Conservation (phyloP, 1,139 yeast genomes). For the Geotrichum aggregatum region DNA sequence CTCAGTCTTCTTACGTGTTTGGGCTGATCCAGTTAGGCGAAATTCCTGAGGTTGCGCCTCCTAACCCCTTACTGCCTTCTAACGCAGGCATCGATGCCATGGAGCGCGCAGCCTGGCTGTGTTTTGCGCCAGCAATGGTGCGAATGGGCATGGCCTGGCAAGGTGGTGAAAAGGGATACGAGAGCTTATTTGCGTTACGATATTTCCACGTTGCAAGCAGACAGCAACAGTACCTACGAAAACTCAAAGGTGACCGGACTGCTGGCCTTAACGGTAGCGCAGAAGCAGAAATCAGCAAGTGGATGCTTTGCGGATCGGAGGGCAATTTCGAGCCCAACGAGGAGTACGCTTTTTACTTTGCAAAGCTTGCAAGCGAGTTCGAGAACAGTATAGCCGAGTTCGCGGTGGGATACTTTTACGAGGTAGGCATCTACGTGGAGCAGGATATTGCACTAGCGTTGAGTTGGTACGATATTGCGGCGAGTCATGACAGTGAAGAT, state of each 20-base stretch:
- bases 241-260: conserved; percentile 24
- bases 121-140: conserved; percentile 40
- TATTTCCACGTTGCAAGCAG: conserved; percentile 41
- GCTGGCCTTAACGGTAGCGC: conserved; percentile 34
- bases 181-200: conserved; percentile 38
- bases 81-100: conserved; percentile 35
- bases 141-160: conserved; percentile 43
- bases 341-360: conserved; percentile 40
- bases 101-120: conserved; percentile 39
- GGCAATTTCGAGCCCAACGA: conserved; percentile 36
- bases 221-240: conserved; percentile 35
- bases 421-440: conserved; percentile 40
- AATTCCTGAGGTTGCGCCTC: conserved; percentile 26
- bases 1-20: conserved; percentile 39
- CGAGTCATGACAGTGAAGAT: conserved; percentile 34
- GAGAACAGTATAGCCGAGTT: conserved; percentile 39
- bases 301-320: conserved; percentile 41
- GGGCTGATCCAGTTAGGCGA: conserved; percentile 40
- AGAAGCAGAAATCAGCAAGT: conserved; percentile 41
- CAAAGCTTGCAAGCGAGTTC: conserved; percentile 36
- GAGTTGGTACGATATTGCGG: conserved; percentile 34
- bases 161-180: conserved; percentile 38
- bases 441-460: conserved; percentile 31
- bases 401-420: conserved; percentile 42
- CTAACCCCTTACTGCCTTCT: conserved; percentile 16